phyloP scores from a whole-genome alignment of 768 basidiomycete species.

The Boletus insuetus region DNA sequence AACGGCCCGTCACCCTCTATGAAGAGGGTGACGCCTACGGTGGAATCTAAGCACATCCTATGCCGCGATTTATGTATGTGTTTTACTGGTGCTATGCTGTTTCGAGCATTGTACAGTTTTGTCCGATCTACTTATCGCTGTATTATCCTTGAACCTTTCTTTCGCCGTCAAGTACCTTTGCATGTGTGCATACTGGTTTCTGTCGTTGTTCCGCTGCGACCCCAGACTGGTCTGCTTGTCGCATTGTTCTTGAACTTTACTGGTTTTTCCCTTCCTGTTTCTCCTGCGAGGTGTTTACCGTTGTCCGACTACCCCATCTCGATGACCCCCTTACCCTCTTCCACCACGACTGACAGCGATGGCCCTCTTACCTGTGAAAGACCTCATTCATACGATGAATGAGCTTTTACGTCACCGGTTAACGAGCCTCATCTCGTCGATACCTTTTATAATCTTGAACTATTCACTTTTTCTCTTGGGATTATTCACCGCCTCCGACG shows the following conservation, averaged over 20 bases:
- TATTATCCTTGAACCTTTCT: constrained; percentile 18
- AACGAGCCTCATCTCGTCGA: constrained; percentile 39
- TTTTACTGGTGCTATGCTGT: constrained; percentile 9
- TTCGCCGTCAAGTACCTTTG: background rate
- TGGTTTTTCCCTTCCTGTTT: background rate
- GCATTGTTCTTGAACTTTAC: constrained; percentile 4
- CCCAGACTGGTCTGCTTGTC: constrained; percentile 27
- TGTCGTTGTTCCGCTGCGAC: constrained; percentile 23
- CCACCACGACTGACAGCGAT: background rate
- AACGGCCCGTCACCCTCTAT: constrained; percentile 50
- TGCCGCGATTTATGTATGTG: background rate
- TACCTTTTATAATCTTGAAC: constrained; percentile 18
- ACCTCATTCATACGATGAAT: constrained; percentile 12
- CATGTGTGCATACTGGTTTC: constrained; percentile 22
- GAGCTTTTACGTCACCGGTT: constrained; percentile 27
- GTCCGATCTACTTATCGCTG: constrained; percentile 19
- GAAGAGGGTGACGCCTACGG: constrained; percentile 68
- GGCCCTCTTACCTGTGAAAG: constrained; percentile 15
- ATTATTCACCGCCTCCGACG: background rate
- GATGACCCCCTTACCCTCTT: background rate
- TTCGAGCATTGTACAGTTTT: constrained; percentile 20
- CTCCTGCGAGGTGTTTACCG: background rate
- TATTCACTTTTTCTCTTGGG: background rate
- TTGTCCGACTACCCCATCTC: constrained; percentile 10
- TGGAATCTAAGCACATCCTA: constrained; percentile 46